Conservation (phyloP, 1,284 basidiomycete genomes). For the Ustanciosporium gigantosporum region DNA sequence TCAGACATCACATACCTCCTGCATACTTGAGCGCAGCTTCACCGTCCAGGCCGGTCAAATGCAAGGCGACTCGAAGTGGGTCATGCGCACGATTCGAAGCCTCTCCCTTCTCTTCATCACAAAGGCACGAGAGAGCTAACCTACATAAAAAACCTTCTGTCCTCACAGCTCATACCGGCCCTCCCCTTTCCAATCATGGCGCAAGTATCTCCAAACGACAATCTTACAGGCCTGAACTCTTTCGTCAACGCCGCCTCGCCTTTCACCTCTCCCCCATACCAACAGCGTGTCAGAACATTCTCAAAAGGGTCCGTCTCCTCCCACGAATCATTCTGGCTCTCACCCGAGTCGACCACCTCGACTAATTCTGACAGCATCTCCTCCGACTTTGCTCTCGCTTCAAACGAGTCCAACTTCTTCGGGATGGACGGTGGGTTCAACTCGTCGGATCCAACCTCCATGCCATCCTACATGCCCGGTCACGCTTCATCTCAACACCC, state of each 20-base stretch:
- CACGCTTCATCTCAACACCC: neutral
- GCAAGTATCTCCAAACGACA: neutral
- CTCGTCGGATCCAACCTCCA: neutral
- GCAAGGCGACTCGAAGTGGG: no score
- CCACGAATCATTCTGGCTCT: conserved; percentile 1
- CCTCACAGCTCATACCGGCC: neutral
- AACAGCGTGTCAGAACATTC: neutral
- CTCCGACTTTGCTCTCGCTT: neutral
- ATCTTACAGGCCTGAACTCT: neutral
- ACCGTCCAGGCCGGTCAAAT: no score
- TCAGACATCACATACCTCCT: no score
- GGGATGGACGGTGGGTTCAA: neutral
- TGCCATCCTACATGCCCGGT: neutral
- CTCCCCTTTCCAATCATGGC: neutral
- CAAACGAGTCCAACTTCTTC: neutral
- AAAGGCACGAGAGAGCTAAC: no score
- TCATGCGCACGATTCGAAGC: no score
- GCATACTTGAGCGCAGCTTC: no score
- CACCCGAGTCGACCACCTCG: neutral
- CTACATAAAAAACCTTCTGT: no score
- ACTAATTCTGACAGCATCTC: neutral
- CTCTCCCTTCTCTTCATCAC: no score
- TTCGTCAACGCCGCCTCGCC: neutral
- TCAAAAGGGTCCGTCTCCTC: neutral
- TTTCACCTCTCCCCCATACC: neutral